Conservation (phyloP, 2,329 filamentous ascomycete species). For the Raffaelea arxii region DNA sequence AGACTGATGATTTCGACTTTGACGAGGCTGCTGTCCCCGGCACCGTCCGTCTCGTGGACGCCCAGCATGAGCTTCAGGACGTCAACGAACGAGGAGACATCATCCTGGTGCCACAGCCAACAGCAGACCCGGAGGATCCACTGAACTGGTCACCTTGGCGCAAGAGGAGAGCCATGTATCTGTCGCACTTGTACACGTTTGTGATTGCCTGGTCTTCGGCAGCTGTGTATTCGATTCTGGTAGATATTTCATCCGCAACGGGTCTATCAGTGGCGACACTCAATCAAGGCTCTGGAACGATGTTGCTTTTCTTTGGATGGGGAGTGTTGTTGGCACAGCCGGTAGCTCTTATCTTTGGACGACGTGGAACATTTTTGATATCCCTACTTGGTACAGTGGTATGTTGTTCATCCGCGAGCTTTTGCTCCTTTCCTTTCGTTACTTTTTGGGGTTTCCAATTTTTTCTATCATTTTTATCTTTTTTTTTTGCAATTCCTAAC, state of each 20-base stretch:
- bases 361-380: constrained; percentile 14
- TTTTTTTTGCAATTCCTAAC: too few species aligned
- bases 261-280: constrained; percentile 32
- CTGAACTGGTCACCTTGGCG: constrained; percentile 39
- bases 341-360: constrained; percentile 32
- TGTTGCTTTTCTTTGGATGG: constrained; percentile 33
- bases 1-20: too few species aligned
- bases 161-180: constrained; percentile 32
- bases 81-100: constrained; percentile 30
- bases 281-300: constrained; percentile 38
- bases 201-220: constrained; percentile 36
- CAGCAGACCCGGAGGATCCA: constrained; percentile 38
- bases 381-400: constrained; percentile 21
- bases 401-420: too few species aligned
- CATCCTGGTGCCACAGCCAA: constrained; percentile 26
- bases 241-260: constrained; percentile 34
- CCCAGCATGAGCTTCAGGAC: constrained; percentile 10
- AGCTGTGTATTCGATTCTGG: too few species aligned
- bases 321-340: constrained; percentile 36
- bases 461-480: too few species aligned
- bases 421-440: too few species aligned
- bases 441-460: too few species aligned
- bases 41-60: constrained; percentile 34
- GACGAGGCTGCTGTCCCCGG: constrained; percentile 8
- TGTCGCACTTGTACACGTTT: too few species aligned